Conservation (phyloP, 2,329 filamentous ascomycete genomes). For the Lecanosticta acicola region DNA sequence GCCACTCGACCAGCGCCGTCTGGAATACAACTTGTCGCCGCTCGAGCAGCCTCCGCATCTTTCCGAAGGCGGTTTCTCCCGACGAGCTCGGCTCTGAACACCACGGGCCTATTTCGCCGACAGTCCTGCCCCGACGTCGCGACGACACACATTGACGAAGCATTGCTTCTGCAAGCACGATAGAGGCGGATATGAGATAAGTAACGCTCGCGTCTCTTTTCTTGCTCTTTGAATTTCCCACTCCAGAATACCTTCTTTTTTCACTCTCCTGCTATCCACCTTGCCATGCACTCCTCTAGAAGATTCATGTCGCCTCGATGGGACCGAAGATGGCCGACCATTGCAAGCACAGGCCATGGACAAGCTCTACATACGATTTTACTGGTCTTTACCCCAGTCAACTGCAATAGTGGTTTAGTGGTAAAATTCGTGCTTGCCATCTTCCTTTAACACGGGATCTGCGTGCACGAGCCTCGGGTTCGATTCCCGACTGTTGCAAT, state of each 20-base stretch:
- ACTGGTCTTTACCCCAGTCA: not conserved
- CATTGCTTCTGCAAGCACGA: no score
- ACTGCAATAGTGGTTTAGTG: conserved; percentile 10
- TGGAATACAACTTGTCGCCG: not conserved
- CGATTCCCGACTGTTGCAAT: conserved; percentile 5
- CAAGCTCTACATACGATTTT: no score
- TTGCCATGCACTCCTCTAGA: no score
- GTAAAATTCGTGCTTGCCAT: conserved; percentile 9
- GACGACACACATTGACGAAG: not conserved
- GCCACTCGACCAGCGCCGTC: no score
- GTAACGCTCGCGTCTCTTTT: no score
- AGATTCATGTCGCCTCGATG: no score
- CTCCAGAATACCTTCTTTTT: not conserved
- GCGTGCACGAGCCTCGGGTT: conserved; percentile 7
- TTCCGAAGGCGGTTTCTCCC: not conserved
- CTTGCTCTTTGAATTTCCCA: no score
- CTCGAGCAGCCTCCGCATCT: not conserved
- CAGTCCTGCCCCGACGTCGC: not conserved
- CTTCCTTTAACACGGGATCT: not conserved
- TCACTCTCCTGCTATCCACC: no score
- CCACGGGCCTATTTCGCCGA: no score
- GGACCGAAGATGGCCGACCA: no score
- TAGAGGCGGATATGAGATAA: no score
- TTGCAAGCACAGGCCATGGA: no score
- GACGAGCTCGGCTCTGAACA: not conserved